Base-by-base conservation (phyloP, 352 stramenopile genomes). In the Globisporangium rhizosaccharum region DNA sequence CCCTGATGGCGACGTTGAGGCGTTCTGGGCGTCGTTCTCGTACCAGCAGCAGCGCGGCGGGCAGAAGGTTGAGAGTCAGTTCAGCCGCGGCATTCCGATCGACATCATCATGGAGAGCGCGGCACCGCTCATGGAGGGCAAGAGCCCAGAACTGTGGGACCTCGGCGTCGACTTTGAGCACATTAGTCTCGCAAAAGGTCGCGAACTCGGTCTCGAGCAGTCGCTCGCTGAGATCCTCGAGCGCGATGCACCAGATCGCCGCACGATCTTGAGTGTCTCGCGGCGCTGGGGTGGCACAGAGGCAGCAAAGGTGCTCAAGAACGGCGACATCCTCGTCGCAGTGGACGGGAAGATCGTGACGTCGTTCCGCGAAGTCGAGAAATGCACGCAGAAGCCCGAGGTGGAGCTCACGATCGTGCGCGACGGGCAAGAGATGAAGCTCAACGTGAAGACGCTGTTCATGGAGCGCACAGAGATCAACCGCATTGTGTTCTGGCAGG, bases 401-500 rank as follows among this genome's bases (percentile, higher is more conserved):
- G 85, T 96, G 26, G 63, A 76, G 59, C 76, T 96, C 18, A 96
- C 86, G 39, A 82, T 97, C 46, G 83, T 96, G n/a, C 80, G 87
- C 25, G 83, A 96, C 56, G 79, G 85, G 14, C 65, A 85, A 9
- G 82, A 92, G 58, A 74, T 82, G 53, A 63, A 82, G 23, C 20
- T 96, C 12, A 57, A 80, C 7, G 70, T 96, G n/a, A 88, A 91
- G 59, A 87, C 85, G 23, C 67, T 92, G 46, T 79, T 81, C 37
- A 73, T 96, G 67, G 75, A 92, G 57, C 82, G 81, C 49, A 92
- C 83, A 4, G 87, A 96, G 66, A 94, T 96, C 45, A 89, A 96
- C 53, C 85, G 90, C 37, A 89, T 98, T 42, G 76, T 98, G 49
- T 91, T 96, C 57, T 98, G 90, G 89, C 85, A 92, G 36, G 92